These are phyloP conservation scores for Vigna nakashimae DNA, from an alignment of 306 rosid genomes.

Conservation along the genomic window DNA sequence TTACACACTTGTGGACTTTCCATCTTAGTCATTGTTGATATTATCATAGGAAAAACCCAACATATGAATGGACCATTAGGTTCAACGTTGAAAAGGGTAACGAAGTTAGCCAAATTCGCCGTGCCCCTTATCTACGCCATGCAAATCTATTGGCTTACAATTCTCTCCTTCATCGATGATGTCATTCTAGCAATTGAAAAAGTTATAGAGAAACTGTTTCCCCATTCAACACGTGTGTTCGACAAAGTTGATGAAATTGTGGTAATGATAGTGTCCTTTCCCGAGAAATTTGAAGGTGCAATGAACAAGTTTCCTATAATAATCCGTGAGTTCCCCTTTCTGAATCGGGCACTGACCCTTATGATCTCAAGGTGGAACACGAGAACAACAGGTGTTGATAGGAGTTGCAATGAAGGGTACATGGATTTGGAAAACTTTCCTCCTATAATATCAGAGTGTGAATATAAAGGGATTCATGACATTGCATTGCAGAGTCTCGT, in stretches of 20 bases:
- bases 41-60: constrained; percentile 50
- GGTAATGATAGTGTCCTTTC: constrained; percentile 44
- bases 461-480: constrained; percentile 25
- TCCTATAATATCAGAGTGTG: constrained; percentile 43
- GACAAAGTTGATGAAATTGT: constrained; percentile 65
- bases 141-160: constrained; percentile 52
- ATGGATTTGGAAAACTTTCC: constrained; percentile 40
- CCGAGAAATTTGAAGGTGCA: constrained; percentile 57
- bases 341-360: constrained; percentile 54
- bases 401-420: constrained; percentile 28
- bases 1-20: constrained; percentile 70
- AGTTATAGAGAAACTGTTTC: constrained; percentile 57
- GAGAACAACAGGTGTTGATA: constrained; percentile 55
- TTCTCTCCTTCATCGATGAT: constrained; percentile 66
- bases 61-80: constrained; percentile 63
- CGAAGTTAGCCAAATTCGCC: constrained; percentile 39
- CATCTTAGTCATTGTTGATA: constrained; percentile 50
- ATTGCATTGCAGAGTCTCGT: background rate
- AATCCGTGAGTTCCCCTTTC: constrained; percentile 42
- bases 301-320: constrained; percentile 46
- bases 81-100: constrained; percentile 47
- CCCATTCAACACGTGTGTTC: constrained; percentile 56
- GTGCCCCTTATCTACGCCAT: constrained; percentile 52
- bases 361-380: constrained; percentile 56
- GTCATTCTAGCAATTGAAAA: constrained; percentile 51